Evolutionary conservation across 2,329 filamentous ascomycete species (phyloP).

Genomic region (Penicillium polonicum): DNA sequence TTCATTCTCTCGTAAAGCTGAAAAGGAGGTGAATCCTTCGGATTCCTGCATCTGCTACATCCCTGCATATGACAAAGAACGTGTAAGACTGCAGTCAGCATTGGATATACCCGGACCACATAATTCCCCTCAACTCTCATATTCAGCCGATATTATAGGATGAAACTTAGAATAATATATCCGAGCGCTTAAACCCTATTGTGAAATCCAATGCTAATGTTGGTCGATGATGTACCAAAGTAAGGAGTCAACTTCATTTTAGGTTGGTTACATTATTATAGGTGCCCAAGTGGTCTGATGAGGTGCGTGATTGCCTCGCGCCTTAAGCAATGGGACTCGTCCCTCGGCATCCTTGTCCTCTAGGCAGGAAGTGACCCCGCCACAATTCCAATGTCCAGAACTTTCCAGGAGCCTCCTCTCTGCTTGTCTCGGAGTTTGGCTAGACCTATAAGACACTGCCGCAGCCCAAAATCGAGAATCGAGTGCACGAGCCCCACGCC

Average conservation of each 20-base stretch:
- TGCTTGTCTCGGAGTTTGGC: background rate
- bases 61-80: background rate
- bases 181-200: background rate
- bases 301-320: too few species aligned
- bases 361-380: background rate
- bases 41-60: background rate
- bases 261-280: background rate
- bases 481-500: background rate
- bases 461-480: background rate
- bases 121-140: background rate
- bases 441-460: background rate
- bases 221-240: background rate
- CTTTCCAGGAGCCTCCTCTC: background rate
- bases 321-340: background rate
- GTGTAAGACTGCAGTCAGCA: background rate
- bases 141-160: background rate
- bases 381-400: background rate
- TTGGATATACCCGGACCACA: background rate
- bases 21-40: background rate
- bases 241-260: background rate
- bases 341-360: background rate
- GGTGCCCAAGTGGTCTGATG: background rate
- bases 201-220: background rate
- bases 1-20: background rate
- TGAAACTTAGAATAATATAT: background rate